These are phyloP conservation scores for Pisolithus thermaeus DNA, from an alignment of 1,284 basidiomycete species.

Conservation along the genomic window DNA sequence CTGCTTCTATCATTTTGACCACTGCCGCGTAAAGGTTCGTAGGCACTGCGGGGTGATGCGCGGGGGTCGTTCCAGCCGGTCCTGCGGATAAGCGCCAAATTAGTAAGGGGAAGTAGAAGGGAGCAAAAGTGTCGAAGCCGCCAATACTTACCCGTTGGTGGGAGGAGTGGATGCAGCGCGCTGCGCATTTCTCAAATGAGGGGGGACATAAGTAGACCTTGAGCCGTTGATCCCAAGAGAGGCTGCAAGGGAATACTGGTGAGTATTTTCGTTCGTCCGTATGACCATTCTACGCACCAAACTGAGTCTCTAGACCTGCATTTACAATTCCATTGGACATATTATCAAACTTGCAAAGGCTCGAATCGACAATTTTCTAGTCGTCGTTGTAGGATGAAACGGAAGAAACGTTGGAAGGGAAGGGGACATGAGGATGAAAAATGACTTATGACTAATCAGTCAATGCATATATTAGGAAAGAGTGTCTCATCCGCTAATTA, in stretches of 20 bases:
- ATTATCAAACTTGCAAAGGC: slow-evolving; percentile 17
- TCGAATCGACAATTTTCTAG: too few species aligned
- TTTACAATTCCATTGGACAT: slow-evolving; percentile 87
- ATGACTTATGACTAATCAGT: background rate
- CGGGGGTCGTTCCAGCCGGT: slow-evolving; percentile 72
- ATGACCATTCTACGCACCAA: slow-evolving; percentile 50
- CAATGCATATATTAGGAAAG: background rate
- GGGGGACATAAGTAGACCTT: slow-evolving; percentile 89
- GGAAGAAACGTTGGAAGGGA: too few species aligned
- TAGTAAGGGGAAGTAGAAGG: slow-evolving; percentile 9
- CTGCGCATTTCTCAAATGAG: slow-evolving; percentile 81
- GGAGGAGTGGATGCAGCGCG: slow-evolving; percentile 61
- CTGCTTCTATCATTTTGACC: slow-evolving; percentile 43
- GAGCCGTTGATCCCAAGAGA: slow-evolving; percentile 66
- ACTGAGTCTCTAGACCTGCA: slow-evolving; percentile 75
- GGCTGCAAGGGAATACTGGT: slow-evolving; percentile 33
- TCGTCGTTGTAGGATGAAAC: too few species aligned
- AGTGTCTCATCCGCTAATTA: background rate
- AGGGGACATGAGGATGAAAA: background rate
- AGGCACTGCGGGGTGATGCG: slow-evolving; percentile 54
- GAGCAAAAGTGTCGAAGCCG: slow-evolving; percentile 2
- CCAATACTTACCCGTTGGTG: slow-evolving; percentile 43
- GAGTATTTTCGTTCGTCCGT: slow-evolving; percentile 8
- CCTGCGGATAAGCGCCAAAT: slow-evolving; percentile 31
- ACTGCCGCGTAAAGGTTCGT: slow-evolving; percentile 38